phyloP scores from a whole-genome alignment of 352 stramenopile species.

The Phytophthora syringae region DNA sequence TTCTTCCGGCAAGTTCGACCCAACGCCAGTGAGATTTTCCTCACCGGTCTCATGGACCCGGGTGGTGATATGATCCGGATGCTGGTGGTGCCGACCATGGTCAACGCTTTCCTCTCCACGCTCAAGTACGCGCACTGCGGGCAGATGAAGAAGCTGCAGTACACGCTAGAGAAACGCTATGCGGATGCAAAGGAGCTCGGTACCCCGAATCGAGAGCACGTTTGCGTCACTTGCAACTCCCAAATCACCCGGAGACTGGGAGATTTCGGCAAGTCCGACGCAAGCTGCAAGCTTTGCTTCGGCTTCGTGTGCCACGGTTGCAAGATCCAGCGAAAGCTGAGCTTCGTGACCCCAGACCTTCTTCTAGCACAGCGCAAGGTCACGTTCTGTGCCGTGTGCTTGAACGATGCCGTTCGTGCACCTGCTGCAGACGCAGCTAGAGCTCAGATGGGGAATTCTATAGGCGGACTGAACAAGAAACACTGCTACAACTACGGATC shows the following conservation, averaged over 20 bases:
- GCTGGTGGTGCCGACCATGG: slow-evolving; percentile 29
- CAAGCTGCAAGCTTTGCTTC: slow-evolving; percentile 35
- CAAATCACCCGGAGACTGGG: slow-evolving; percentile 20
- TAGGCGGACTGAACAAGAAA: slow-evolving; percentile 19
- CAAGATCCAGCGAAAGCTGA: slow-evolving; percentile 36
- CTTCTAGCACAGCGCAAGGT: slow-evolving; percentile 34
- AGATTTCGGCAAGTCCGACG: slow-evolving; percentile 29
- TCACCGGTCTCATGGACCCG: slow-evolving; percentile 31
- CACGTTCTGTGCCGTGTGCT: slow-evolving; percentile 40
- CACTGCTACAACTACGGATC: slow-evolving; percentile 28
- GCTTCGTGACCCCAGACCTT: slow-evolving; percentile 37
- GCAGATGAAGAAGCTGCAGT: slow-evolving; percentile 38
- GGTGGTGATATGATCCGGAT: slow-evolving; percentile 24
- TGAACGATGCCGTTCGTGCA: slow-evolving; percentile 33
- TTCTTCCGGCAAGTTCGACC: slow-evolving; percentile 34
- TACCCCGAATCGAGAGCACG: slow-evolving; percentile 26
- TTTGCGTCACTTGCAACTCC: slow-evolving; percentile 27
- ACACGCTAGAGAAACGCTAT: slow-evolving; percentile 32
- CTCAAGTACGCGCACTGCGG: slow-evolving; percentile 36
- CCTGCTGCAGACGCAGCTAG: slow-evolving; percentile 31
- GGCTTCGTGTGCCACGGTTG: slow-evolving; percentile 30
- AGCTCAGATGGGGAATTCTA: slow-evolving; percentile 26
- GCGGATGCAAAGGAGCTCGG: slow-evolving; percentile 21
- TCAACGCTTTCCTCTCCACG: slow-evolving; percentile 31
- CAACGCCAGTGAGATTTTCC: slow-evolving; percentile 35